Percentiles rank a stretch among this genome's conserved stretches.
These are phyloP conservation scores for Chrysochromulina parva DNA, from an alignment of 78 protist species.

Conservation along the genomic window DNA sequence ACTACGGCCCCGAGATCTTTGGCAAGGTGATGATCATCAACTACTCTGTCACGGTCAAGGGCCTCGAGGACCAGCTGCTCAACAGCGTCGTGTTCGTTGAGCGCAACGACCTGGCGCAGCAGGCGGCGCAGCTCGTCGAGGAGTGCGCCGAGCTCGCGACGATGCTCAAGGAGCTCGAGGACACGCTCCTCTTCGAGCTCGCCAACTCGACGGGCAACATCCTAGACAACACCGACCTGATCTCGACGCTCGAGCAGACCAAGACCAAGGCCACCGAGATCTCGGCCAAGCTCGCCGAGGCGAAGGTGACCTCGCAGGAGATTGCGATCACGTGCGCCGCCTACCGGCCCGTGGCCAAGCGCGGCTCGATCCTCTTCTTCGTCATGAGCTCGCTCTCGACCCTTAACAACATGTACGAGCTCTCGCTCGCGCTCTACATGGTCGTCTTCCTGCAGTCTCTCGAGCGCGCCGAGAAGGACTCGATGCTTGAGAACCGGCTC, in stretches of 20 bases:
- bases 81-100: conserved; percentile 73
- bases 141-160: conserved; percentile 58
- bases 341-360: conserved; percentile 81
- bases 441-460: conserved; percentile 75
- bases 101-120: conserved; percentile 63
- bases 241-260: conserved; percentile 76
- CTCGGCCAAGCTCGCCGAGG: conserved; percentile 63
- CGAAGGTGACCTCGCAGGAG: conserved; percentile 59
- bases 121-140: conserved; percentile 57
- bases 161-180: conserved; percentile 84
- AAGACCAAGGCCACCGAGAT: conserved; percentile 75
- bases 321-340: conserved; percentile 56
- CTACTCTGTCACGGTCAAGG: conserved; percentile 79
- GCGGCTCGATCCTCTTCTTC: conserved; percentile 89
- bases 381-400: conserved; percentile 61
- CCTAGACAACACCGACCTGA: conserved; percentile 84
- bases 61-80: conserved; percentile 88
- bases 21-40: conserved; percentile 82
- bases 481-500: conserved; percentile 62
- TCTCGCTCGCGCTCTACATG: conserved; percentile 78
- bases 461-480: not conserved
- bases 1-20: conserved; percentile 76
- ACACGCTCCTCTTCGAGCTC: conserved; percentile 80
- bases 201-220: conserved; percentile 71
- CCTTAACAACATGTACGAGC: conserved; percentile 85